Conservation (phyloP, 805 yeast genomes). For the Yamadazyma endophytica region DNA sequence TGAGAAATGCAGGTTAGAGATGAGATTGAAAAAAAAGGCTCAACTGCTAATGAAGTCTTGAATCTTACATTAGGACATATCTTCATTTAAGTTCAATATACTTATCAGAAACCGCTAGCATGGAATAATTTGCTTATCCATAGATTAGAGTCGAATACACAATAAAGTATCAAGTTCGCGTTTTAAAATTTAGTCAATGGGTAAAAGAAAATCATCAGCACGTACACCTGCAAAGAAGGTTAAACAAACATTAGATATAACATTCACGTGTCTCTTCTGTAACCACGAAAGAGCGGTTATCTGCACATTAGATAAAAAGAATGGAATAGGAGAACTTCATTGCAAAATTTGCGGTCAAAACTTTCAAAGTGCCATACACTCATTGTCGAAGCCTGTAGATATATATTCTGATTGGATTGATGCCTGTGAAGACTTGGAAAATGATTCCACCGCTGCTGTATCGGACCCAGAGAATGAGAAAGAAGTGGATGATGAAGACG, state of each 20-base stretch:
- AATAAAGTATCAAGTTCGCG: too few species aligned
- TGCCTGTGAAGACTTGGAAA: constrained; percentile 86
- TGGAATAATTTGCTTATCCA: too few species aligned
- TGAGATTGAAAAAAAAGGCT: constrained; percentile 44
- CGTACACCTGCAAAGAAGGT: constrained; percentile 69
- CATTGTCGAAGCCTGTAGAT: constrained; percentile 86
- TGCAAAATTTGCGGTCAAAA: constrained; percentile 94
- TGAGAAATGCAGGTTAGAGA: constrained; percentile 43
- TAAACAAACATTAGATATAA: constrained; percentile 73
- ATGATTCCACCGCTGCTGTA: constrained; percentile 38
- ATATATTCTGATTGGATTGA: constrained; percentile 97
- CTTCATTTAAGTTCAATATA: too few species aligned
- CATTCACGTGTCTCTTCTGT: constrained; percentile 89
- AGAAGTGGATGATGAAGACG: constrained; percentile 19
- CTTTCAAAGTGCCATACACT: constrained; percentile 84
- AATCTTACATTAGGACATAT: too few species aligned
- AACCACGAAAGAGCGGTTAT: constrained; percentile 91
- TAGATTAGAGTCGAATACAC: too few species aligned
- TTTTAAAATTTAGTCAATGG: too few species aligned
- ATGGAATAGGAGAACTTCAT: constrained; percentile 74
- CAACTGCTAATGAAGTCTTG: constrained; percentile 23
- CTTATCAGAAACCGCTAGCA: too few species aligned
- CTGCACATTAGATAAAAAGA: constrained; percentile 82
- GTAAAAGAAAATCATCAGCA: constrained; percentile 79
- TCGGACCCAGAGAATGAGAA: too few species aligned